These are phyloP conservation scores for Sonneratia caseolaris DNA, from an alignment of 345 rosid genomes.

Conservation along the genomic window DNA sequence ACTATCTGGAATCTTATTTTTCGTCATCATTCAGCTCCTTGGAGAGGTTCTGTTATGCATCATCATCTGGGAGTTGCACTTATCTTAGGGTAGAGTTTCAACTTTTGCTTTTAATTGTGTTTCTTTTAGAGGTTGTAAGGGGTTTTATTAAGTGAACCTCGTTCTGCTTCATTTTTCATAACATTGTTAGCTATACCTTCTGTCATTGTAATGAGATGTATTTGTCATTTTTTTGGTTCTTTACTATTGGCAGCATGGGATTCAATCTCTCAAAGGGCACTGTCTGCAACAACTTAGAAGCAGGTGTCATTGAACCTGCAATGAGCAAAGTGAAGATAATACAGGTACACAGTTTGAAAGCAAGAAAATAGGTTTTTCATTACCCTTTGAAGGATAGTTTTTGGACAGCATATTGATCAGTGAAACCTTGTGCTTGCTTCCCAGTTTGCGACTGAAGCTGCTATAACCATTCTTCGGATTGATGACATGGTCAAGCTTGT, in stretches of 20 bases:
- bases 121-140: too few species aligned
- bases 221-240: not conserved
- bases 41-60: not conserved
- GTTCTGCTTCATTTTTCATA: not conserved
- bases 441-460: constrained; percentile 78
- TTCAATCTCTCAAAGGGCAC: constrained; percentile 76
- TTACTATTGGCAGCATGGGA: constrained; percentile 63
- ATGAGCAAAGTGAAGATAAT: constrained; percentile 99
- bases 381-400: not conserved
- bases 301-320: constrained; percentile 97
- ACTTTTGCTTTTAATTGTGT: not conserved
- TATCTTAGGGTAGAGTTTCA: not conserved
- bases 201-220: not conserved
- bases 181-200: not conserved
- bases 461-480: constrained; percentile 87
- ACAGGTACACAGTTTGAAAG: constrained; percentile 42
- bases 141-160: not conserved
- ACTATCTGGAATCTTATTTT: not conserved
- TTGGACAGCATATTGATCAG: not conserved
- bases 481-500: constrained; percentile 95
- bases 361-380: not conserved
- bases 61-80: not conserved
- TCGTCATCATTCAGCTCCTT: not conserved
- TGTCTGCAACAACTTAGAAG: constrained; percentile 87
- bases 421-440: not conserved